Base-by-base conservation (phyloP, 139 green algal species). In the Desmodesmus armatus region DNA sequence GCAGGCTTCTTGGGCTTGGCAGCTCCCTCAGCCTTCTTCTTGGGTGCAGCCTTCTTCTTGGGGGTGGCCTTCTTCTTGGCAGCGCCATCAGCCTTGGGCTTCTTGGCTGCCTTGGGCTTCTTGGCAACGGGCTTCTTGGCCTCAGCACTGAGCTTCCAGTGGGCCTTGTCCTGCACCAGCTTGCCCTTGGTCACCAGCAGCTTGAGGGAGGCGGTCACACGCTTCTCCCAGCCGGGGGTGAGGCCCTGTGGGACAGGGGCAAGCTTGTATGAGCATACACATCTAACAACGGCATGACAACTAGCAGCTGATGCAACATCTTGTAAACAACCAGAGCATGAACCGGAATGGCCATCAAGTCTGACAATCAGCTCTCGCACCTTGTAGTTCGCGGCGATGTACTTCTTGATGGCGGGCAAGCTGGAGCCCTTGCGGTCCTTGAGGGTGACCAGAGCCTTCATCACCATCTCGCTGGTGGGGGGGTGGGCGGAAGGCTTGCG, bases 81-180 rank as follows among this genome's bases (percentile, higher is more conserved):
- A 25, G 29, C 63, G 41, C 29, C 63, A 29, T 15, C 58, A 67
- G 21, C 60, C 31, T 25, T 27, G 39, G 44, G 44, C 65, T 75
- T 76, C 63, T 87, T 90, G 44, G 74, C 5, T 7, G 25, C 76
- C 29, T 44, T 15, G 41, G 53, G 15, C 55, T 75, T 77, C 37
- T 75, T 47, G 17, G 39, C 58, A 21, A 39, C 29, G 25, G 51
- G 65, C 79, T 85, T 85, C 6, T 66, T 27, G 1, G 2, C 53
- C 3, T 29, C 72, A 69, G 63, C 27, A 17, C 37, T 76, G 3
- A 65, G 31, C 40, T 43, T 35, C 49, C 49, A 97, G 80, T 75
- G 89, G 60, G 47, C 83, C 91, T 97, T 97, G 39, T 95, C 89
- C 87, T 94, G 92, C 25, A 94, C 85, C n/a, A 97, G 89, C 82